Percentiles rank a stretch among this genome's conserved stretches.
Evolutionary conservation across 2,329 filamentous ascomycete genomes (phyloP).

Genomic region (Elsinoe batatas): DNA sequence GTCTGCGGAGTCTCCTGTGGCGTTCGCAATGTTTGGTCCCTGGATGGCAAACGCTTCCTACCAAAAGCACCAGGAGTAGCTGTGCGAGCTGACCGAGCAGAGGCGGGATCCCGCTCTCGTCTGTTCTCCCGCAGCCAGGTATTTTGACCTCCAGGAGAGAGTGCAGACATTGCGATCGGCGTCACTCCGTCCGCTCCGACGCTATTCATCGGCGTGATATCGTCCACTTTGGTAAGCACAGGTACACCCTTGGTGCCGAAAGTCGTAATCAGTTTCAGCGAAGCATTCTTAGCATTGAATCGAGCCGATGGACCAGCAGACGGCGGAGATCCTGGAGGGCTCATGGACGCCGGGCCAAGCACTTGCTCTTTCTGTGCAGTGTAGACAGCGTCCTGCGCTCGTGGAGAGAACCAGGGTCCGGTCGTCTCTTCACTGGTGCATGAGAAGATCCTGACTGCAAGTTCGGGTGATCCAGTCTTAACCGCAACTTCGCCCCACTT

Average conservation of each 20-base stretch:
- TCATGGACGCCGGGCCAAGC: slow-evolving; percentile 36
- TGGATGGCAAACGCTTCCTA: slow-evolving; percentile 63
- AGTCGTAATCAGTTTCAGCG: slow-evolving; percentile 83
- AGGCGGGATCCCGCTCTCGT: slow-evolving; percentile 33
- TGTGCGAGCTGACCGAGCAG: slow-evolving; percentile 52
- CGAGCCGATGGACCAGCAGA: slow-evolving; percentile 42
- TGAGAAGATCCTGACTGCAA: slow-evolving; percentile 88
- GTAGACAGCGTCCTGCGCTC: slow-evolving; percentile 53
- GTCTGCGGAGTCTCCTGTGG: slow-evolving; percentile 49
- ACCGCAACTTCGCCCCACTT: slow-evolving; percentile 95
- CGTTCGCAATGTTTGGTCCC: slow-evolving; percentile 31
- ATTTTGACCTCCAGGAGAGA: slow-evolving; percentile 53
- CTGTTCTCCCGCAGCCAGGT: slow-evolving; percentile 30
- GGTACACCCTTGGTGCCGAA: slow-evolving; percentile 59
- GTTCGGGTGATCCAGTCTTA: slow-evolving; percentile 72
- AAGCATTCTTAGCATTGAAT: slow-evolving; percentile 64
- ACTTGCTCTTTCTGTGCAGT: slow-evolving; percentile 42
- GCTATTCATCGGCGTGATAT: slow-evolving; percentile 49
- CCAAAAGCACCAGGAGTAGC: slow-evolving; percentile 51
- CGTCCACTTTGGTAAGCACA: slow-evolving; percentile 54
- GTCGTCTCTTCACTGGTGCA: slow-evolving; percentile 78
- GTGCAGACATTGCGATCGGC: slow-evolving; percentile 61
- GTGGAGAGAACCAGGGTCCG: slow-evolving; percentile 81
- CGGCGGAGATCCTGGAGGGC: slow-evolving; percentile 66
- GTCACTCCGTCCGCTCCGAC: slow-evolving; percentile 63